Percentiles rank a stretch among this genome's conserved stretches.
These are phyloP conservation scores for Colletotrichum sp. DNA, from an alignment of 2,329 filamentous ascomycete species.

Conservation along the genomic window DNA sequence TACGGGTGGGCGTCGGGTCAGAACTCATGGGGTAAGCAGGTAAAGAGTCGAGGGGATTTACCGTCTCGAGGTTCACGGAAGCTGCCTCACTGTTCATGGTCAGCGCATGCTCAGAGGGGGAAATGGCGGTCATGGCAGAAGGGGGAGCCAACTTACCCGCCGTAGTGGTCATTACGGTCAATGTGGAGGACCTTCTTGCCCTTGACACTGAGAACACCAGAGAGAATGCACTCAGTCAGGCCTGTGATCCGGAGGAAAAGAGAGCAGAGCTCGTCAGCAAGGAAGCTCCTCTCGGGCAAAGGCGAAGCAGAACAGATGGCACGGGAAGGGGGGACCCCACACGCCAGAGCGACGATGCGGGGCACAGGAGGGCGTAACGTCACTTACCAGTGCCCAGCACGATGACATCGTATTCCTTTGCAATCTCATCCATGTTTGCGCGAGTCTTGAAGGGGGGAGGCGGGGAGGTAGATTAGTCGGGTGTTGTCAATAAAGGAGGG, in stretches of 20 bases:
- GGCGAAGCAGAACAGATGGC: neutral
- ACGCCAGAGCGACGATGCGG: slow-evolving; percentile 27
- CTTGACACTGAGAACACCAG: slow-evolving; percentile 96
- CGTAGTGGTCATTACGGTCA: slow-evolving; percentile 97
- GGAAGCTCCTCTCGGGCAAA: slow-evolving; percentile 27
- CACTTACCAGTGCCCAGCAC: slow-evolving; percentile 91
- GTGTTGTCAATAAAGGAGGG: slow-evolving; percentile 6
- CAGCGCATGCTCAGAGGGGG: neutral
- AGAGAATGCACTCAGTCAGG: slow-evolving; percentile 98
- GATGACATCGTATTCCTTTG: slow-evolving; percentile 97
- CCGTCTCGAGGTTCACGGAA: slow-evolving; percentile 94
- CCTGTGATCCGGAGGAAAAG: slow-evolving; percentile 57
- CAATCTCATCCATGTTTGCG: slow-evolving; percentile 90
- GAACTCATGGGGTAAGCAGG: slow-evolving; percentile 7
- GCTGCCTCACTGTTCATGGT: slow-evolving; percentile 76
- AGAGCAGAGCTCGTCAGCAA: slow-evolving; percentile 26
- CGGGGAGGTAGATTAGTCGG: neutral
- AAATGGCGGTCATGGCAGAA: neutral
- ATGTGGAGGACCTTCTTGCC: slow-evolving; percentile 99
- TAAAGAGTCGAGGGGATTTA: slow-evolving; percentile 46
- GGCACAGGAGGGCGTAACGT: slow-evolving; percentile 40
- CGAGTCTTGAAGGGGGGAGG: slow-evolving; percentile 23
- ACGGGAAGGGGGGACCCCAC: slow-evolving; percentile 14
- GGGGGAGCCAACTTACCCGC: slow-evolving; percentile 71
- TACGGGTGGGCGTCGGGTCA: slow-evolving; percentile 38